Evolutionary conservation across 768 basidiomycete genomes (phyloP).

Genomic region (Hygrocybe punicea): DNA sequence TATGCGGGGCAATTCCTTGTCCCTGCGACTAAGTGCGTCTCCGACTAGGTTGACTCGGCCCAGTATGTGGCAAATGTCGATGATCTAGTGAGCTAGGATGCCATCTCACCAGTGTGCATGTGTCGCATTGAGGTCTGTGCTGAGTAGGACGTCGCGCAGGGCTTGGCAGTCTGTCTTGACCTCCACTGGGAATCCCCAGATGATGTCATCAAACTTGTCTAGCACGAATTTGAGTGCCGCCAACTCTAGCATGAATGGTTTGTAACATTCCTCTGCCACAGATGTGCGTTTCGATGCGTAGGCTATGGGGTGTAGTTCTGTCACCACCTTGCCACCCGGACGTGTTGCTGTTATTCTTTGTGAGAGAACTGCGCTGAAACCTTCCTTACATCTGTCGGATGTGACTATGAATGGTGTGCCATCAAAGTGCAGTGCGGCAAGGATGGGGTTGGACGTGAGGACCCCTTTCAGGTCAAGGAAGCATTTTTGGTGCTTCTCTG

Average conservation of each 20-base stretch:
- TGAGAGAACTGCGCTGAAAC: slow-evolving; percentile 31
- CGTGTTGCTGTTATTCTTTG: slow-evolving; percentile 22
- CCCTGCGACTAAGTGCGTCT: too few species aligned
- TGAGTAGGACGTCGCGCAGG: slow-evolving; percentile 28
- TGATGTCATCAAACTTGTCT: slow-evolving; percentile 25
- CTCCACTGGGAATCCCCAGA: slow-evolving; percentile 31
- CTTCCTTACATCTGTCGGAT: slow-evolving; percentile 35
- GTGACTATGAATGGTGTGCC: slow-evolving; percentile 36
- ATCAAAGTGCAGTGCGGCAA: slow-evolving; percentile 23
- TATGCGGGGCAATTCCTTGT: slow-evolving; percentile 11
- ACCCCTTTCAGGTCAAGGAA: not conserved
- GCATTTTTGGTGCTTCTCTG: not conserved
- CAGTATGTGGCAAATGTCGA: slow-evolving; percentile 20
- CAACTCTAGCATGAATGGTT: slow-evolving; percentile 37
- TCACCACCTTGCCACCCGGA: slow-evolving; percentile 18
- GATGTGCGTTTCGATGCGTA: slow-evolving; percentile 37
- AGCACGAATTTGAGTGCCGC: slow-evolving; percentile 34
- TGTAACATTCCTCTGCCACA: slow-evolving; percentile 27
- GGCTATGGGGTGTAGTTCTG: slow-evolving; percentile 21
- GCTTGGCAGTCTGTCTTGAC: slow-evolving; percentile 39
- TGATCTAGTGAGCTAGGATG: slow-evolving; percentile 15
- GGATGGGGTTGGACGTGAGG: slow-evolving; percentile 19
- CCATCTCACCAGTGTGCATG: not conserved
- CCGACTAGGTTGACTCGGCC: too few species aligned
- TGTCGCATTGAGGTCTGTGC: not conserved